Conservation (phyloP, 257 asterid species). For the Primulina tabacum region DNA sequence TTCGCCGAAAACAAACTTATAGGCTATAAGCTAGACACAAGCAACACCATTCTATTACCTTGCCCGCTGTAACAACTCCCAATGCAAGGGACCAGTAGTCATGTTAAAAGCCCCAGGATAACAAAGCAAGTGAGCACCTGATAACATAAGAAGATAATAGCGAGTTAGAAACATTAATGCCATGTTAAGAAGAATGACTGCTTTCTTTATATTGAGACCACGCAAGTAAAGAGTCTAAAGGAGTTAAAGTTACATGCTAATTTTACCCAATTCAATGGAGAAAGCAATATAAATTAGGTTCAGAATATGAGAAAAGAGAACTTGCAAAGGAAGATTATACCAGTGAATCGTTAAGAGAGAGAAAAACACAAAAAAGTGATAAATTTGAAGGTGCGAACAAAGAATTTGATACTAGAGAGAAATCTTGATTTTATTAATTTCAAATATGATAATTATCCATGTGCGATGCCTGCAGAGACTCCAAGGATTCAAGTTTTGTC, state of each 20-base stretch:
- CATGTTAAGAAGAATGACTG: constrained; percentile 5
- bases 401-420: neutral
- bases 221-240: neutral
- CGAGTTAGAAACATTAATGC: constrained; percentile 25
- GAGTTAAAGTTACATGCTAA: neutral
- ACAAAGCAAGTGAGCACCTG: constrained; percentile 90
- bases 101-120: constrained; percentile 95
- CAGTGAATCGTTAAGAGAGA: neutral
- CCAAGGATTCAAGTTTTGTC: neutral
- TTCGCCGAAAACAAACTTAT: too few relatives aligned
- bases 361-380: neutral
- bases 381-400: neutral
- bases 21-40: too few relatives aligned
- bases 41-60: constrained; percentile 46
- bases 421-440: neutral
- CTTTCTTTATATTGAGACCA: constrained; percentile 17
- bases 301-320: neutral
- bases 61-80: constrained; percentile 89
- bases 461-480: neutral
- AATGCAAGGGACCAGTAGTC: constrained; percentile 92
- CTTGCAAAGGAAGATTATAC: neutral
- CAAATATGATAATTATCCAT: neutral
- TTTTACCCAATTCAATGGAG: constrained; percentile 6
- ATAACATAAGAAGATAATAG: constrained; percentile 20
- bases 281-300: constrained; percentile 1